phyloP scores from a whole-genome alignment of 2,329 filamentous ascomycete genomes.

The Neonectria ditissima region DNA sequence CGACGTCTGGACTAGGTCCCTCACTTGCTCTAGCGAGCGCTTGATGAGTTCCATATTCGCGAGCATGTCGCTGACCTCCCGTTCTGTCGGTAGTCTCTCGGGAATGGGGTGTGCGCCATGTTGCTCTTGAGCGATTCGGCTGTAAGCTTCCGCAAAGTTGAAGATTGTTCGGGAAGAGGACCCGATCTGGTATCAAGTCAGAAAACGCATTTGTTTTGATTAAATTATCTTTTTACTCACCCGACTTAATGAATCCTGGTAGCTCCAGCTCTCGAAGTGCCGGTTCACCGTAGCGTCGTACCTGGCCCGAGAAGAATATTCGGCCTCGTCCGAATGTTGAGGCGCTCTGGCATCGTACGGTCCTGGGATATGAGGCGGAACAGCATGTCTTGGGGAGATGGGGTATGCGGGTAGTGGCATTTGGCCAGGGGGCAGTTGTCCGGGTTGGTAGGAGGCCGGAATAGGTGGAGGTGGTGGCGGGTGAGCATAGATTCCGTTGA shows the following conservation, averaged over 20 bases:
- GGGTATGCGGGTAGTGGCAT: constrained; percentile 63
- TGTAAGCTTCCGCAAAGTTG: constrained; percentile 69
- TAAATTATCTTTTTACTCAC: constrained; percentile 51
- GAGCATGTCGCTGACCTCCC: constrained; percentile 67
- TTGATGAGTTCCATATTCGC: constrained; percentile 64
- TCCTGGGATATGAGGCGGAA: constrained; percentile 53
- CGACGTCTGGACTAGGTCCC: constrained; percentile 64
- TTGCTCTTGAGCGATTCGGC: constrained; percentile 66
- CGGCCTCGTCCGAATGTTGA: constrained; percentile 58
- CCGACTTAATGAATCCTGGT: constrained; percentile 63
- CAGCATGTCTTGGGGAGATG: constrained; percentile 63
- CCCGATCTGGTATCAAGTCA: constrained; percentile 57
- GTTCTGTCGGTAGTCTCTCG: constrained; percentile 66
- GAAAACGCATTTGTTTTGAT: constrained; percentile 2
- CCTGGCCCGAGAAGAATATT: constrained; percentile 56
- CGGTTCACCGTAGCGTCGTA: constrained; percentile 61
- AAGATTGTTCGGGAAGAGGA: constrained; percentile 64
- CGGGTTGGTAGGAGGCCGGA: constrained; percentile 55
- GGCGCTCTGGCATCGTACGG: constrained; percentile 60
- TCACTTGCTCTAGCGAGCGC: constrained; percentile 65
- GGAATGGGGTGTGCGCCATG: constrained; percentile 65
- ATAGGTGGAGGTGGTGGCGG: constrained; percentile 50
- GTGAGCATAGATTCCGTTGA: constrained; percentile 54
- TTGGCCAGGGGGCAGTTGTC: constrained; percentile 60
- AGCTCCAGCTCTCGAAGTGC: constrained; percentile 66